These are phyloP conservation scores for Talaromyces proteolyticus DNA, from an alignment of 495 filamentous ascomycete species.

Conservation along the genomic window DNA sequence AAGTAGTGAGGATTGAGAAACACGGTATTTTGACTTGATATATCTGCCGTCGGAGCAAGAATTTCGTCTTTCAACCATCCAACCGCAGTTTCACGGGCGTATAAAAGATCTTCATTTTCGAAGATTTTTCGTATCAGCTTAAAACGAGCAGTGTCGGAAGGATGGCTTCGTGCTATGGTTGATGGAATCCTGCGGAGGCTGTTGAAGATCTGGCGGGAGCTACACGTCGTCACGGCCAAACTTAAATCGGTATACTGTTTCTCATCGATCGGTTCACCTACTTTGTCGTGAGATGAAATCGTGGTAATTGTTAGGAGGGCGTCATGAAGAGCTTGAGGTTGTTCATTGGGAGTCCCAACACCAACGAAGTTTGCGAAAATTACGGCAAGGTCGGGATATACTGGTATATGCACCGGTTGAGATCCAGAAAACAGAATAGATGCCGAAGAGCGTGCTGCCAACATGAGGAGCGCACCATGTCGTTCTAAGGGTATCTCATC, in stretches of 20 bases:
- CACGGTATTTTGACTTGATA: slow-evolving; percentile 8
- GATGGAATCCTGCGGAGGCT: slow-evolving; percentile 70
- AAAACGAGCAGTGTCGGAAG: slow-evolving; percentile 61
- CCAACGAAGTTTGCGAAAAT: slow-evolving; percentile 57
- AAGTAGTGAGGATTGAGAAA: slow-evolving; percentile 39
- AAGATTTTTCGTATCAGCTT: slow-evolving; percentile 75
- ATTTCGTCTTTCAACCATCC: slow-evolving; percentile 86
- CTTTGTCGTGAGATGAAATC: slow-evolving; percentile 18
- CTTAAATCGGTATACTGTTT: slow-evolving; percentile 34
- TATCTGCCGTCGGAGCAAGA: slow-evolving; percentile 23
- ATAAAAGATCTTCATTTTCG: slow-evolving; percentile 65
- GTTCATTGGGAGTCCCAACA: slow-evolving; percentile 33
- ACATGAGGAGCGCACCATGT: slow-evolving; percentile 58
- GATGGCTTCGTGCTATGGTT: slow-evolving; percentile 68
- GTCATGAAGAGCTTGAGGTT: slow-evolving; percentile 35
- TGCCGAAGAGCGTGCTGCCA: slow-evolving; percentile 44
- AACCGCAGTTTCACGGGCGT: slow-evolving; percentile 75
- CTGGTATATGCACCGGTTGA: slow-evolving; percentile 26
- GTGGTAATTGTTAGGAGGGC: slow-evolving; percentile 31
- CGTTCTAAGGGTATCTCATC: slow-evolving; percentile 71
- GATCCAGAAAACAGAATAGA: slow-evolving; percentile 28
- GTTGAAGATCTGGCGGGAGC: slow-evolving; percentile 58
- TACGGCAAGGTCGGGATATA: slow-evolving; percentile 60
- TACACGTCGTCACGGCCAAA: slow-evolving; percentile 64
- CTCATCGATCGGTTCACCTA: slow-evolving; percentile 17